These are phyloP conservation scores for Chrysosporium queenslandicum DNA, from an alignment of 2,329 filamentous ascomycete genomes.

Conservation along the genomic window DNA sequence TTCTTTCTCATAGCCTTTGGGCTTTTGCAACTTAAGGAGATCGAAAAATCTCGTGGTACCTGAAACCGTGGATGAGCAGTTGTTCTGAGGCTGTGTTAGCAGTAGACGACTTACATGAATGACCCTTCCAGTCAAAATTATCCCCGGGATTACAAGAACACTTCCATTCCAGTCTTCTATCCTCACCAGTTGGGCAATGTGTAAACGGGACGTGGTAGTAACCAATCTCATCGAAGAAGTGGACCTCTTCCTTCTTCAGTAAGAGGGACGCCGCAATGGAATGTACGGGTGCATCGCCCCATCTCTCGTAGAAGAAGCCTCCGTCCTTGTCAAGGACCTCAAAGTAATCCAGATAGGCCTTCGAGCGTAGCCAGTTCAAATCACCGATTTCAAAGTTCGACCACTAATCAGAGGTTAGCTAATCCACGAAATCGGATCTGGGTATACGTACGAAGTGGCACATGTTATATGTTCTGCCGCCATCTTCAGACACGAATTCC, in stretches of 20 bases:
- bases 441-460: slow-evolving; percentile 75
- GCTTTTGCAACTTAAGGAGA: slow-evolving; percentile 68
- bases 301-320: slow-evolving; percentile 98
- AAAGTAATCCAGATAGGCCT: slow-evolving; percentile 86
- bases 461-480: slow-evolving; percentile 85
- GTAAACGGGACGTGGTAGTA: slow-evolving; percentile 98
- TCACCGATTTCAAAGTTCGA: slow-evolving; percentile 98
- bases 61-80: slow-evolving; percentile 29
- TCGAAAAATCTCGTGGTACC: slow-evolving; percentile 82
- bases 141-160: slow-evolving; percentile 93
- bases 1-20: slow-evolving; percentile 65
- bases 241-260: slow-evolving; percentile 84
- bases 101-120: slow-evolving; percentile 73
- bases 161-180: slow-evolving; percentile 70
- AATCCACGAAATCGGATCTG: not conserved
- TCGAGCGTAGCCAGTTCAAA: slow-evolving; percentile 82
- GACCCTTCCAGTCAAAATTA: slow-evolving; percentile 99
- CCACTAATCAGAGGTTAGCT: slow-evolving; percentile 52
- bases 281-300: slow-evolving; percentile 95
- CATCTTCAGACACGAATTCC: slow-evolving; percentile 83
- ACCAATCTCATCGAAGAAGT: slow-evolving; percentile 98
- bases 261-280: slow-evolving; percentile 87
- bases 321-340: slow-evolving; percentile 77
- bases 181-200: slow-evolving; percentile 87
- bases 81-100: not conserved